Conservation (phyloP, 148 eudicot genomes). For the Talinum fruticosum region DNA sequence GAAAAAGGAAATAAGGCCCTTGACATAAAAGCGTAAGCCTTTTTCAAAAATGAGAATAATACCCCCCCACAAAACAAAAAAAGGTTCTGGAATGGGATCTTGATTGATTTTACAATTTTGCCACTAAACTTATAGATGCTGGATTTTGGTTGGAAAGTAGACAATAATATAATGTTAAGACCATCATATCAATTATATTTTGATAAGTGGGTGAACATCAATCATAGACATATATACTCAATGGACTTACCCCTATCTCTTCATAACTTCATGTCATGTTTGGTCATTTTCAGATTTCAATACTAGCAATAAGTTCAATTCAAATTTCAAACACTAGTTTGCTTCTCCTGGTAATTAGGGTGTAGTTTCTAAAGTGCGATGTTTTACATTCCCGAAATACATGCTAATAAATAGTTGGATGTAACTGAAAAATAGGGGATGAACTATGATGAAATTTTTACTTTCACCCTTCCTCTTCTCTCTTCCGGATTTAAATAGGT, state of each 20-base stretch:
- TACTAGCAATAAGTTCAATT: neutral
- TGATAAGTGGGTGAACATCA: neutral
- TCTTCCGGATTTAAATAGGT: too few species aligned
- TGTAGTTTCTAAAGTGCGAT: too few species aligned
- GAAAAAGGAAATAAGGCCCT: neutral
- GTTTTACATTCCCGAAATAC: too few species aligned
- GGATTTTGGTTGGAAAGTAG: neutral
- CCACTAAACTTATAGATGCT: neutral
- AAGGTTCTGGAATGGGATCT: neutral
- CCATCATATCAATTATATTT: neutral
- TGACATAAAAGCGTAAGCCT: neutral
- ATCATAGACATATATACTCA: neutral
- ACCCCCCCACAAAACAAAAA: neutral
- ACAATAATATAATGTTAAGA: neutral
- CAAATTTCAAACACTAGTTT: too few species aligned
- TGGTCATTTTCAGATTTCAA: neutral
- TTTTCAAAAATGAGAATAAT: neutral
- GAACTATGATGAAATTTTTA: too few species aligned
- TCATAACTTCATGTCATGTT: too few species aligned
- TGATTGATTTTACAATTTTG: neutral
- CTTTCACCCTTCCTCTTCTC: too few species aligned
- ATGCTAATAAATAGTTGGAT: too few species aligned
- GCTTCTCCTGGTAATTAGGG: too few species aligned
- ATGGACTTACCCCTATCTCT: neutral
- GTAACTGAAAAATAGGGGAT: too few species aligned